These are phyloP conservation scores for Fraxinus quadrangulata DNA, from an alignment of 257 asterid species.

Conservation along the genomic window DNA sequence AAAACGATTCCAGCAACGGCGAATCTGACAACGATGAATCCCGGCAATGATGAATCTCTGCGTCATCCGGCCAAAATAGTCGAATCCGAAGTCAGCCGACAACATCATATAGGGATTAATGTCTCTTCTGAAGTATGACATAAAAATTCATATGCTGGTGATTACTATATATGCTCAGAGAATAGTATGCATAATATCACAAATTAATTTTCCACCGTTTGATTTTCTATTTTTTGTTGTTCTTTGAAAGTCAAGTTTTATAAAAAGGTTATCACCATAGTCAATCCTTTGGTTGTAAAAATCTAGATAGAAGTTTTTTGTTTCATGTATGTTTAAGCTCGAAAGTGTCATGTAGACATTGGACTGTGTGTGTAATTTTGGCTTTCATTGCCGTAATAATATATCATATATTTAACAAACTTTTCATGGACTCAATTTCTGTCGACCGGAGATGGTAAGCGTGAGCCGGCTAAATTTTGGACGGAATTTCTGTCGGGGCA, in stretches of 20 bases:
- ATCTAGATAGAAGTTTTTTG: constrained; percentile 13
- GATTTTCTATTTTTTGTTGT: background rate
- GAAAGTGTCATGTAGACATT: background rate
- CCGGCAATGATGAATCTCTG: no score
- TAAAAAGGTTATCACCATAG: background rate
- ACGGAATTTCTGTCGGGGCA: no score
- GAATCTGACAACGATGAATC: no score
- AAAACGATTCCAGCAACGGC: no score
- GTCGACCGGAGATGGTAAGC: no score
- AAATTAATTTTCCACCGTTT: constrained; percentile 11
- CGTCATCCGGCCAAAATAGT: no score
- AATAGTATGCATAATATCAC: background rate
- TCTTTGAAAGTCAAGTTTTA: constrained; percentile 3
- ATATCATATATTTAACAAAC: no score
- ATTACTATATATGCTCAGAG: constrained; percentile 20
- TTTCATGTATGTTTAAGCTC: constrained; percentile 21
- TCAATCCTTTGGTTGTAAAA: background rate
- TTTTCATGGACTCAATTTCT: no score
- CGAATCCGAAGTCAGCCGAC: no score
- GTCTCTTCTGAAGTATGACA: constrained; percentile 65
- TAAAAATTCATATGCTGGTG: constrained; percentile 61
- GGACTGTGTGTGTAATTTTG: no score
- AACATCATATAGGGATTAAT: constrained; percentile 44
- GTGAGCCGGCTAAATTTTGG: no score
- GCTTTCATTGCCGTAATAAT: no score